Conservation (phyloP, 2,329 filamentous ascomycete genomes). For the Didymosphaeria variabile region DNA sequence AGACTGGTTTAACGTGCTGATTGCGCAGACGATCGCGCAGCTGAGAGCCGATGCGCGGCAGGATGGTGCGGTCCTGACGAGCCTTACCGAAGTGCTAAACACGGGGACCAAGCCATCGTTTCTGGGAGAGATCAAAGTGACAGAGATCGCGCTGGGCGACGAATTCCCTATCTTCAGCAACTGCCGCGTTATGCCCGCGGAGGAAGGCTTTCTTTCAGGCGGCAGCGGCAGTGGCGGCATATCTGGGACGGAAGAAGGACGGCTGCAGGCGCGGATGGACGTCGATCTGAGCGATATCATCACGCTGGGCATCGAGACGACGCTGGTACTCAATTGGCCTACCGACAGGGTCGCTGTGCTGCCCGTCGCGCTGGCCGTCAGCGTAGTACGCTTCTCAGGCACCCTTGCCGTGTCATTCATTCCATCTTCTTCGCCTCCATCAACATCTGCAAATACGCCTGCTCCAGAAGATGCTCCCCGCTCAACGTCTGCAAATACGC, state of each 20-base stretch:
- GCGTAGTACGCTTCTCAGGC: constrained; percentile 91
- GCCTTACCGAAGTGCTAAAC: constrained; percentile 85
- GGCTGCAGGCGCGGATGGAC: constrained; percentile 94
- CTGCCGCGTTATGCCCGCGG: constrained; percentile 91
- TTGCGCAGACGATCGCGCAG: constrained; percentile 96
- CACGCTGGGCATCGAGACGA: constrained; percentile 93
- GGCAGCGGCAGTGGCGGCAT: constrained; percentile 54
- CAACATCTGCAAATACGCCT: constrained; percentile 42
- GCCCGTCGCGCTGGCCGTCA: constrained; percentile 90
- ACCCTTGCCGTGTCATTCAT: constrained; percentile 94
- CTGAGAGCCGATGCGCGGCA: constrained; percentile 91
- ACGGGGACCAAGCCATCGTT: constrained; percentile 88
- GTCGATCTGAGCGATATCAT: constrained; percentile 97
- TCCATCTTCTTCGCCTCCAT: constrained; percentile 62
- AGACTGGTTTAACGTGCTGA: constrained; percentile 98
- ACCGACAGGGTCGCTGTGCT: constrained; percentile 88
- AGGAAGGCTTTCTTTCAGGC: constrained; percentile 69
- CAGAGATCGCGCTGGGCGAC: constrained; percentile 91
- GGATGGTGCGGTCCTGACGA: constrained; percentile 87
- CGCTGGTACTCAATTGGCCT: constrained; percentile 92
- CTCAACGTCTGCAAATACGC: constrained; percentile 39
- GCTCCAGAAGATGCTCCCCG: constrained; percentile 16
- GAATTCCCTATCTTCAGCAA: constrained; percentile 99
- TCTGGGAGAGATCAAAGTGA: constrained; percentile 91
- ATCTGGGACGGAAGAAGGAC: constrained; percentile 68